A percentile compares a stretch with the other conserved stretches of the same genome.
phyloP scores from a whole-genome alignment of 2,329 filamentous ascomycete genomes.

The Arthrinium puccinioides region DNA sequence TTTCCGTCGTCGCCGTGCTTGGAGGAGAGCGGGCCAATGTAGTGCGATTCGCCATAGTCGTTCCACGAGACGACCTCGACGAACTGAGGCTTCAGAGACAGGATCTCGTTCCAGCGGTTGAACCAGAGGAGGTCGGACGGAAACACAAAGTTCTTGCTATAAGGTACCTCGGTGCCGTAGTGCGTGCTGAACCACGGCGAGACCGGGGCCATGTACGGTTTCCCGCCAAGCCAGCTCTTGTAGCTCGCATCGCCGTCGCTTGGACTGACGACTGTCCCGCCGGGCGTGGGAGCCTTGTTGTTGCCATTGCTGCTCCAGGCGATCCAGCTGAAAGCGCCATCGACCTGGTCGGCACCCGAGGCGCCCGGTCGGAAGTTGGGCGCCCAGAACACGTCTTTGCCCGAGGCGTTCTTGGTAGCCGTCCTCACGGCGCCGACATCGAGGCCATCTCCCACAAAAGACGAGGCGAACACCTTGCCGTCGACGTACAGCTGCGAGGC shows the following conservation, averaged over 20 bases:
- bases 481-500: slow-evolving; percentile 19
- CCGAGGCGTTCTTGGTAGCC: slow-evolving; percentile 23
- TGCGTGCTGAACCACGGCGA: slow-evolving; percentile 7
- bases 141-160: slow-evolving; percentile 51
- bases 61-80: slow-evolving; percentile 37
- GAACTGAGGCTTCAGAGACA: slow-evolving; percentile 41
- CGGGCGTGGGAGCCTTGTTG: background rate
- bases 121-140: slow-evolving; percentile 47
- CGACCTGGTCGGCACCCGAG: slow-evolving; percentile 16
- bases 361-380: slow-evolving; percentile 35
- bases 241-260: slow-evolving; percentile 3
- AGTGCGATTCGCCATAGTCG: slow-evolving; percentile 53
- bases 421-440: slow-evolving; percentile 34
- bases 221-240: slow-evolving; percentile 1
- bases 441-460: slow-evolving; percentile 44
- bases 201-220: slow-evolving; percentile 8
- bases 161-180: slow-evolving; percentile 31
- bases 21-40: slow-evolving; percentile 28
- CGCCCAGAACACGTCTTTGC: slow-evolving; percentile 31
- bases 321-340: slow-evolving; percentile 19
- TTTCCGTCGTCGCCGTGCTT: background rate
- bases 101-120: slow-evolving; percentile 47
- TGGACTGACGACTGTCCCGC: background rate
- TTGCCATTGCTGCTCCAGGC: background rate
- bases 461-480: slow-evolving; percentile 36